These are phyloP conservation scores for Platanthera guangdongensis DNA, from an alignment of 106 monocot species.

Conservation along the genomic window DNA sequence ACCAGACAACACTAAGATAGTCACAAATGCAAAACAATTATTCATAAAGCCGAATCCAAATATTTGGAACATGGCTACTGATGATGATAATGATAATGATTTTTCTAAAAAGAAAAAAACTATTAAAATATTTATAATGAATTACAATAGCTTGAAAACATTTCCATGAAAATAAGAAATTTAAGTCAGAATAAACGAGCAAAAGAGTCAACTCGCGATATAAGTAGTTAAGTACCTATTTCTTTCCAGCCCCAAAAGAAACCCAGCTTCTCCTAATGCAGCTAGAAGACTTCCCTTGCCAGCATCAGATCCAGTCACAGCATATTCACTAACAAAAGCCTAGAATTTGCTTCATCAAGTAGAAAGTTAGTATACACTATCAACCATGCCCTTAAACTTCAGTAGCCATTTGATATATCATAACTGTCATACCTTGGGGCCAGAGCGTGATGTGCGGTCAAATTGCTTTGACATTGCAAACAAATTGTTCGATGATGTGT, in stretches of 20 bases:
- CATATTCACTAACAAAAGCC: conserved; percentile 99
- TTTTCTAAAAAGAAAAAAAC: neutral
- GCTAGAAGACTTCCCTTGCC: conserved; percentile 83
- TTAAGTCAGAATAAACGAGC: neutral
- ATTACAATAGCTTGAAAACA: neutral
- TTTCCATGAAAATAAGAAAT: neutral
- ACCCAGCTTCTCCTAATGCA: conserved; percentile 85
- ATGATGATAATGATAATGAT: neutral
- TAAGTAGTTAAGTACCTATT: conserved; percentile 48
- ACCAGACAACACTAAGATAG: too few species aligned
- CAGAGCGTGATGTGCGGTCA: conserved; percentile 53
- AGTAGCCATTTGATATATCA: neutral
- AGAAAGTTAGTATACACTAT: neutral
- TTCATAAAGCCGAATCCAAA: too few species aligned
- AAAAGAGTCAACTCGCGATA: neutral
- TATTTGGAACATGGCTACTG: too few species aligned
- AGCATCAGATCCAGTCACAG: conserved; percentile 86
- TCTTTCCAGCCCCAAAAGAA: conserved; percentile 91
- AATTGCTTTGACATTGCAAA: conserved; percentile 66
- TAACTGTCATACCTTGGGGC: conserved; percentile 57
- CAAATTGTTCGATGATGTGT: conserved; percentile 60
- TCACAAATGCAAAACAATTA: too few species aligned
- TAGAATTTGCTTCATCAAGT: conserved; percentile 10
- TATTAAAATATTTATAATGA: neutral
- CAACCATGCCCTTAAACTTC: neutral